These are phyloP conservation scores for Geotrichum reessii DNA, from an alignment of 1,139 yeast genomes.

Conservation along the genomic window DNA sequence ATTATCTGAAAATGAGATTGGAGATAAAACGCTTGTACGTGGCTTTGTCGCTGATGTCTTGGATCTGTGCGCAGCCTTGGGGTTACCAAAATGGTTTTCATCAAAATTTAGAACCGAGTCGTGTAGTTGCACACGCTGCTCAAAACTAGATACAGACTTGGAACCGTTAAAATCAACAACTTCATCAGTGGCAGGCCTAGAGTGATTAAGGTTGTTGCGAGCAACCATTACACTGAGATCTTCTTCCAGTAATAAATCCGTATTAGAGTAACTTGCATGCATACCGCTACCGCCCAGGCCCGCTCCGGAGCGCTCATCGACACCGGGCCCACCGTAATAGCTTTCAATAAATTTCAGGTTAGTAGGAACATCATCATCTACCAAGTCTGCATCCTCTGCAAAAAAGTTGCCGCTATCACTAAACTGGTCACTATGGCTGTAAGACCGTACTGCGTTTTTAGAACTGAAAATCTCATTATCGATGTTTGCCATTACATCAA, in stretches of 20 bases:
- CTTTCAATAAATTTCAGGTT: conserved; percentile 38
- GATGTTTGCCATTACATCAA: conserved; percentile 41
- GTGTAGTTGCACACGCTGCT: conserved; percentile 29
- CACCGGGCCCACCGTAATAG: conserved; percentile 31
- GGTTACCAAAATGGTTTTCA: conserved; percentile 45
- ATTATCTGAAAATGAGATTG: neutral
- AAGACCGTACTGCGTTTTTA: neutral
- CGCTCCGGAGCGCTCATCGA: conserved; percentile 22
- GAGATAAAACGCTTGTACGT: neutral
- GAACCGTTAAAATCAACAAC: conserved; percentile 15
- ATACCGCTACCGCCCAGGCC: conserved; percentile 1
- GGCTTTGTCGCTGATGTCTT: neutral
- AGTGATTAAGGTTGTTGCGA: conserved; percentile 20
- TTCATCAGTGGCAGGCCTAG: conserved; percentile 4
- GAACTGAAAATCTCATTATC: conserved; percentile 6
- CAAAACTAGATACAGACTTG: conserved; percentile 22
- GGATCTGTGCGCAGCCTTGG: neutral
- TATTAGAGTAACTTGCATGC: conserved; percentile 25
- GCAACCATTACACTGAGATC: conserved; percentile 32
- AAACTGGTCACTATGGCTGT: conserved; percentile 8
- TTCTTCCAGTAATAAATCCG: conserved; percentile 34
- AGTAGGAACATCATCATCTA: conserved; percentile 30
- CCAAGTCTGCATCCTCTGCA: conserved; percentile 22
- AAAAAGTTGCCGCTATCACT: neutral
- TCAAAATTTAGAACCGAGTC: conserved; percentile 35